Evolutionary conservation across 371 early-diverging fungal species (phyloP).

Genomic region (Mucor piriformis): DNA sequence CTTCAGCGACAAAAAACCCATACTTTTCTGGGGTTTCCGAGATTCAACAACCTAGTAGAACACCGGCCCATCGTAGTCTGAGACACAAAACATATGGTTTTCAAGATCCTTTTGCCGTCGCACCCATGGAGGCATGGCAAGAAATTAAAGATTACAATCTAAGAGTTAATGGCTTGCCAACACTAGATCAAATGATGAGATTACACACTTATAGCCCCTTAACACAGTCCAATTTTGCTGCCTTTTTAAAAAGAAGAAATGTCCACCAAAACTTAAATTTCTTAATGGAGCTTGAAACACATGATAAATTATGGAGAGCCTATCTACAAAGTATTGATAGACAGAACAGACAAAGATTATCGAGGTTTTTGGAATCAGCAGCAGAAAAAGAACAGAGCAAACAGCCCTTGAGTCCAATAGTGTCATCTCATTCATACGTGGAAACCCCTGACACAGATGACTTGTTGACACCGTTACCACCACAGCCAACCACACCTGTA

Average conservation of each 20-base stretch:
- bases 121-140: constrained; percentile 57
- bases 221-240: constrained; percentile 43
- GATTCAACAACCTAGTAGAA: constrained; percentile 19
- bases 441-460: constrained; percentile 42
- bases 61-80: constrained; percentile 19
- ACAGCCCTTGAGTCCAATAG: constrained; percentile 7
- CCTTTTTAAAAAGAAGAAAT: constrained; percentile 39
- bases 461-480: constrained; percentile 23
- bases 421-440: constrained; percentile 2
- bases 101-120: constrained; percentile 46
- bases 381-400: constrained; percentile 26
- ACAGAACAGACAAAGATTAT: constrained; percentile 38
- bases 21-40: constrained; percentile 24
- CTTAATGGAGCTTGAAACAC: constrained; percentile 48
- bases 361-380: constrained; percentile 35
- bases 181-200: constrained; percentile 54
- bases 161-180: constrained; percentile 50
- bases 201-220: constrained; percentile 42
- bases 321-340: constrained; percentile 35
- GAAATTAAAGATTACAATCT: constrained; percentile 55
- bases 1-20: constrained; percentile 34
- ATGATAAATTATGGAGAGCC: constrained; percentile 52
- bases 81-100: constrained; percentile 45
- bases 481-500: constrained; percentile 15
- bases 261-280: constrained; percentile 51